Percentiles rank a stretch among this genome's conserved stretches.
phyloP scores from a whole-genome alignment of 2,329 filamentous ascomycete species.

The Calonectria henricotiae region DNA sequence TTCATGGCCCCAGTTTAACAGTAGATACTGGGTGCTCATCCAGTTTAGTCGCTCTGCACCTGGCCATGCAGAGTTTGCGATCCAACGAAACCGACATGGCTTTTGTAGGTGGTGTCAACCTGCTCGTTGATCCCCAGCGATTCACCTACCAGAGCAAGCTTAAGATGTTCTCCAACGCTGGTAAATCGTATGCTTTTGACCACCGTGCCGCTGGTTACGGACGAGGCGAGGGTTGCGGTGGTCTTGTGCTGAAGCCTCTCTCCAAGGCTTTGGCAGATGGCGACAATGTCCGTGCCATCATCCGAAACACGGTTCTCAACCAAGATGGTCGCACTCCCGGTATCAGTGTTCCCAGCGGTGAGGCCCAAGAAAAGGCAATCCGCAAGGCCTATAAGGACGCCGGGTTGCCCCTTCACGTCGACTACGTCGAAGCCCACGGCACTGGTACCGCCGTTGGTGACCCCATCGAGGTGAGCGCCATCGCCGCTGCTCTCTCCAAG shows the following conservation, averaged over 20 bases:
- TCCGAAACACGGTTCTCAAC: slow-evolving; percentile 60
- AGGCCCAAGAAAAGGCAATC: slow-evolving; percentile 59
- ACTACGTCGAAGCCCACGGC: slow-evolving; percentile 64
- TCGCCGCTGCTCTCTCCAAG: slow-evolving; percentile 57
- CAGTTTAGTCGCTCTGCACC: slow-evolving; percentile 65
- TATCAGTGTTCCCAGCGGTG: slow-evolving; percentile 58
- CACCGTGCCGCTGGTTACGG: slow-evolving; percentile 65
- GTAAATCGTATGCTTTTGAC: slow-evolving; percentile 60
- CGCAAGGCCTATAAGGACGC: slow-evolving; percentile 55
- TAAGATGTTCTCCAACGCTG: slow-evolving; percentile 49
- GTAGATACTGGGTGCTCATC: slow-evolving; percentile 69
- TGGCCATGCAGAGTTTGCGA: slow-evolving; percentile 58
- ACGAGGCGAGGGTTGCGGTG: slow-evolving; percentile 64
- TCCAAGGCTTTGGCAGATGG: slow-evolving; percentile 63
- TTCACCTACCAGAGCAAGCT: slow-evolving; percentile 49
- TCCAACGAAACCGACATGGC: slow-evolving; percentile 53
- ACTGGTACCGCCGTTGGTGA: slow-evolving; percentile 67
- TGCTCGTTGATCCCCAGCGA: slow-evolving; percentile 48
- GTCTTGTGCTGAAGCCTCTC: slow-evolving; percentile 62
- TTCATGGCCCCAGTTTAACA: slow-evolving; percentile 65
- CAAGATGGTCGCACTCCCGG: slow-evolving; percentile 63
- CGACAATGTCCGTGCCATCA: slow-evolving; percentile 56
- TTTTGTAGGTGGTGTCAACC: slow-evolving; percentile 53
- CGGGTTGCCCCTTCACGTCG: slow-evolving; percentile 53
- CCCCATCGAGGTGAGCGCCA: slow-evolving; percentile 63